phyloP scores from a whole-genome alignment of 305 asterid species.

The Coffea humblotiana region DNA sequence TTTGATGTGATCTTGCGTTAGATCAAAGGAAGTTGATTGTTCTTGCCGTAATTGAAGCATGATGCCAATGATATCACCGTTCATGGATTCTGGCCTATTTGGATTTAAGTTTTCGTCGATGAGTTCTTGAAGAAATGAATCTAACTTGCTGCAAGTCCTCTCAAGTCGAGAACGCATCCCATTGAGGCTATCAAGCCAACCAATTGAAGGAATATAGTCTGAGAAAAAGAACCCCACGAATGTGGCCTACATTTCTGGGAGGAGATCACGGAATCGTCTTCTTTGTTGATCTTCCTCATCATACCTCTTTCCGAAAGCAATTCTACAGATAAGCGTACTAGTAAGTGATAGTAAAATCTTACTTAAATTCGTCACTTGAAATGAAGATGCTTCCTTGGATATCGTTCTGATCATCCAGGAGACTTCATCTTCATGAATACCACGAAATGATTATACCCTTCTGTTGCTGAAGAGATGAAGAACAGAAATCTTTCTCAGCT shows the following conservation, averaged over 20 bases:
- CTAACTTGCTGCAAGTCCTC: not conserved
- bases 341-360: not conserved
- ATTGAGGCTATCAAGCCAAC: slow-evolving; percentile 9
- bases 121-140: slow-evolving; percentile 9
- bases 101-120: slow-evolving; percentile 12
- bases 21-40: not conserved
- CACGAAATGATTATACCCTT: too few species aligned
- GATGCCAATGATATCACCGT: slow-evolving; percentile 5
- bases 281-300: not conserved
- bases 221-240: not conserved
- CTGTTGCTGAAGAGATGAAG: too few species aligned
- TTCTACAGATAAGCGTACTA: not conserved
- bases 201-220: slow-evolving; percentile 3
- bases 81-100: not conserved
- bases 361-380: too few species aligned
- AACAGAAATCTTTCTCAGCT: too few species aligned
- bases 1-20: not conserved
- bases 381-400: too few species aligned
- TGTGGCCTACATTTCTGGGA: not conserved
- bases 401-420: too few species aligned
- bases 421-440: too few species aligned
- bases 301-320: slow-evolving; percentile 10
- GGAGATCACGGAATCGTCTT: not conserved
- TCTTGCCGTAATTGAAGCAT: slow-evolving; percentile 7
- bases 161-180: not conserved